phyloP scores from a whole-genome alignment of 805 yeast species.

The Ogataea corticis region DNA sequence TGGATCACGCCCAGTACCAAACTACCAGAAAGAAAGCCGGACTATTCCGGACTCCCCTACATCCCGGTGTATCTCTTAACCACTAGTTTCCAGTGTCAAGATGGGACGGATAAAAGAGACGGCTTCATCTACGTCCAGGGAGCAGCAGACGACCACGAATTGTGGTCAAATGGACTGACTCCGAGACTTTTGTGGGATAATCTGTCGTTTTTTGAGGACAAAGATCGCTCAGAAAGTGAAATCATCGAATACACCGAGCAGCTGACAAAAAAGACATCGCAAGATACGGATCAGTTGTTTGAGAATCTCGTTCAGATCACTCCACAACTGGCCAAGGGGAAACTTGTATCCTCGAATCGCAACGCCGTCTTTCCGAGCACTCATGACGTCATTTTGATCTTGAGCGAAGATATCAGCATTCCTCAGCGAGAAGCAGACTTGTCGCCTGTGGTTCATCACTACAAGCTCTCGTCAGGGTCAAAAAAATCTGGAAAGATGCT shows the following conservation, averaged over 20 bases:
- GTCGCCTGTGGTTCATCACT: constrained; percentile 25
- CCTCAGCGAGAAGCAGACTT: constrained; percentile 13
- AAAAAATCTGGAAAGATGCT: constrained; percentile 71
- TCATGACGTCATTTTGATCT: constrained; percentile 25
- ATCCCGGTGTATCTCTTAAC: constrained; percentile 55
- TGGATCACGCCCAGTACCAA: constrained; percentile 65
- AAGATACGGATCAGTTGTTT: not conserved
- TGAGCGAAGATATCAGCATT: constrained; percentile 16
- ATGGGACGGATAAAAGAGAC: constrained; percentile 48
- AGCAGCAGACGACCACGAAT: constrained; percentile 92
- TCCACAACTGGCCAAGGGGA: constrained; percentile 12
- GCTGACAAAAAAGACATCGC: not conserved
- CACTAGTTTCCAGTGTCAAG: constrained; percentile 61
- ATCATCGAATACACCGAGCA: constrained; percentile 18
- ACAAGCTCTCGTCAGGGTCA: constrained; percentile 28
- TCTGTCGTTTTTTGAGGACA: constrained; percentile 25
- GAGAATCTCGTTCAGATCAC: constrained; percentile 8
- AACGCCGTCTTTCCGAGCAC: constrained; percentile 15
- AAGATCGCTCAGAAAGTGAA: constrained; percentile 32
- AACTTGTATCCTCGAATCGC: constrained; percentile 1
- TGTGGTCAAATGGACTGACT: constrained; percentile 66
- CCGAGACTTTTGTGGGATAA: constrained; percentile 61
- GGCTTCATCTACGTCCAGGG: constrained; percentile 80
- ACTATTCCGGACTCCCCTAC: constrained; percentile 28
- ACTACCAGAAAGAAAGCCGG: constrained; percentile 7